Evolutionary conservation across 306 rosid genomes (phyloP).

Genomic region (Erythrophleum fordii): DNA sequence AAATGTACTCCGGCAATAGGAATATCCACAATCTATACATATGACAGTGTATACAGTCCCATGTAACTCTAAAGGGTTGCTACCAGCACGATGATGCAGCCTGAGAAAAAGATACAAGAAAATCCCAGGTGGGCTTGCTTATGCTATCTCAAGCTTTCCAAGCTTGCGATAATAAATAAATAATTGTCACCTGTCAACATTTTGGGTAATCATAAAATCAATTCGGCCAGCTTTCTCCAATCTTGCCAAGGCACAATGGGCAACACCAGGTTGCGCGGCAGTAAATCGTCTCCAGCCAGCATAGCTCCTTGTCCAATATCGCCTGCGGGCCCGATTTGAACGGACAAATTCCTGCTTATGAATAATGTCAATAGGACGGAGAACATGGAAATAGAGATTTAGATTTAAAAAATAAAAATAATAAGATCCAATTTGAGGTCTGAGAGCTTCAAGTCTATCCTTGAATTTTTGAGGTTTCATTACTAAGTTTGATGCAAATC

Average conservation of each 20-base stretch:
- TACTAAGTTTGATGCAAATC: background rate
- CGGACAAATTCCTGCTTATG: slow-evolving; percentile 69
- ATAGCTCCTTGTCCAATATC: slow-evolving; percentile 97
- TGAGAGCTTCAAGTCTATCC: slow-evolving; percentile 13
- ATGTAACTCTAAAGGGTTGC: slow-evolving; percentile 92
- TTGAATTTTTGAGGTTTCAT: slow-evolving; percentile 8
- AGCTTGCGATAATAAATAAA: slow-evolving; percentile 21
- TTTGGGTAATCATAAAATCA: slow-evolving; percentile 80
- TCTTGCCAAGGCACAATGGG: slow-evolving; percentile 74
- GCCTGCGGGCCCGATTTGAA: slow-evolving; percentile 72
- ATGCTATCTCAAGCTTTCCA: slow-evolving; percentile 30
- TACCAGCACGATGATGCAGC: slow-evolving; percentile 96
- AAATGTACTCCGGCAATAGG: slow-evolving; percentile 68
- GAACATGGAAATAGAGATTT: slow-evolving; percentile 35
- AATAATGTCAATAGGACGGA: slow-evolving; percentile 36
- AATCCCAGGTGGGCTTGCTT: slow-evolving; percentile 36
- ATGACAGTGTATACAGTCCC: slow-evolving; percentile 88
- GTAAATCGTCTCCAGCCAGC: slow-evolving; percentile 91
- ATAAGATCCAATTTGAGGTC: background rate
- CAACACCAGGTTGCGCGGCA: slow-evolving; percentile 78
- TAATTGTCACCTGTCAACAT: slow-evolving; percentile 77
- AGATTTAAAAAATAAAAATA: background rate
- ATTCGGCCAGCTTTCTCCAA: slow-evolving; percentile 77
- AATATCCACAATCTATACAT: slow-evolving; percentile 79
- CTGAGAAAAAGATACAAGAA: slow-evolving; percentile 50